Conservation (phyloP, 805 yeast species). For the Ogataea populi-albae region DNA sequence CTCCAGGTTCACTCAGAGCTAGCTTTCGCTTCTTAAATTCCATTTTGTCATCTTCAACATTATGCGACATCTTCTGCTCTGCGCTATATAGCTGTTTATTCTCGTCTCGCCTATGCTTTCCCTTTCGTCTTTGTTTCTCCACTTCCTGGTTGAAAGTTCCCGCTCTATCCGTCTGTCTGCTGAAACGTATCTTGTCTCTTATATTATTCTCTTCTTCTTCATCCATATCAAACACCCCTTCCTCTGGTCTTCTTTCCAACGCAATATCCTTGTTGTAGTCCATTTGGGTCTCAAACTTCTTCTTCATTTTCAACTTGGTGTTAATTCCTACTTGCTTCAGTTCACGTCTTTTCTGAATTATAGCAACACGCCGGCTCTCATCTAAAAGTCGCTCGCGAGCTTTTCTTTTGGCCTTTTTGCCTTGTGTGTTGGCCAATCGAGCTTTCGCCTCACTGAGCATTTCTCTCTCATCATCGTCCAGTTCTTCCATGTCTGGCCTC, state of each 20-base stretch:
- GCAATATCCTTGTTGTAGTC: slow-evolving; percentile 86
- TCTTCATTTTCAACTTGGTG: slow-evolving; percentile 46
- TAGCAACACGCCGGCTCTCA: slow-evolving; percentile 72
- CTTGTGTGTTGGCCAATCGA: slow-evolving; percentile 86
- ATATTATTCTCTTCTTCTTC: slow-evolving; percentile 52
- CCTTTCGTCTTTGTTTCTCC: slow-evolving; percentile 32
- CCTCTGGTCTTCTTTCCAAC: slow-evolving; percentile 65
- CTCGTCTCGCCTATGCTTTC: slow-evolving; percentile 28
- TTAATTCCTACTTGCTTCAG: slow-evolving; percentile 76
- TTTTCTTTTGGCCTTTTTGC: slow-evolving; percentile 90
- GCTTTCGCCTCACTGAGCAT: slow-evolving; percentile 95
- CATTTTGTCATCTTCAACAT: slow-evolving; percentile 14
- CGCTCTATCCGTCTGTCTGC: slow-evolving; percentile 37
- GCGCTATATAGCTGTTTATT: slow-evolving; percentile 20
- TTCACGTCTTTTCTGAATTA: slow-evolving; percentile 76
- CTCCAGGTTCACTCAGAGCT: slow-evolving; percentile 37
- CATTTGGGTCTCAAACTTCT: slow-evolving; percentile 55
- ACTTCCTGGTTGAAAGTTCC: slow-evolving; percentile 45
- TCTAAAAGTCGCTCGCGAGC: slow-evolving; percentile 79
- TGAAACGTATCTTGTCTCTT: slow-evolving; percentile 40
- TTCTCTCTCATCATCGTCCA: slow-evolving; percentile 86
- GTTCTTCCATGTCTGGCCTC: slow-evolving; percentile 70
- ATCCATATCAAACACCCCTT: slow-evolving; percentile 64
- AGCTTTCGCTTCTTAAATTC: slow-evolving; percentile 37
- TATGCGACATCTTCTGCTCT: slow-evolving; percentile 10